Base-by-base conservation (phyloP, 2,329 filamentous ascomycete species). In the Cercospora canescens region DNA sequence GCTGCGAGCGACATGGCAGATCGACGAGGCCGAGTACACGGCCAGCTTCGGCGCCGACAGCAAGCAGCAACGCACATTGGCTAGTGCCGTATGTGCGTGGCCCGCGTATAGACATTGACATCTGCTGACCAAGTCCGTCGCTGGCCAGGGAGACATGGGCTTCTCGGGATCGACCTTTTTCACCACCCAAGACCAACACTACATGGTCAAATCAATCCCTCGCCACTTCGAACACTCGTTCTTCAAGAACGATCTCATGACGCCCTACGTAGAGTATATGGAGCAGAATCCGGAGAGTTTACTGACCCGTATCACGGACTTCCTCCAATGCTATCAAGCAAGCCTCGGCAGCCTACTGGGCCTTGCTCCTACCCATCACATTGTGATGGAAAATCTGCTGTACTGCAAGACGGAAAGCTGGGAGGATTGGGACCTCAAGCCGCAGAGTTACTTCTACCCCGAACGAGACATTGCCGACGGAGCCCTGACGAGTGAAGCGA, bases 161-260 rank as follows among this genome's bases (percentile, higher is more conserved):
- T 91, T 91, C 74, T 91, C 88, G 30, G 91, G 91, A 57, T 92
- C 89, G 79, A 91, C 90, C 0, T 93, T 93, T 78, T 92, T 91
- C 77, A 85, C 83, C 4, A 92, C 90, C 0, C 77, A 81, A 3
- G 86, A 93, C 71, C 82, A 82, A n/a, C 86, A 86, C 69, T 92
- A 87, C 73, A 83, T 93, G 8, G 82, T 93, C 74, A 93, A 93
- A 74, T 90, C 88, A 1, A 80, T 93, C 0, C 89, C 90, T 0
- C 84, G 90, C 1, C 81, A 84, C 34, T 91, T 91, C 69, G 91
- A 93, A 73, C 85, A 92, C 74, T 82, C 84, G 1, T 92, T 91
- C 79, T 92, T 92, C 79, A 83, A 85, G 18, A 79, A 87, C 24
- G 88, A 91, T 58, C 80, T 92, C 21, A 79, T 91, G n/a, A 79